These are phyloP conservation scores for Xerocomus amazonicus DNA, from an alignment of 1,284 basidiomycete species.

Conservation along the genomic window DNA sequence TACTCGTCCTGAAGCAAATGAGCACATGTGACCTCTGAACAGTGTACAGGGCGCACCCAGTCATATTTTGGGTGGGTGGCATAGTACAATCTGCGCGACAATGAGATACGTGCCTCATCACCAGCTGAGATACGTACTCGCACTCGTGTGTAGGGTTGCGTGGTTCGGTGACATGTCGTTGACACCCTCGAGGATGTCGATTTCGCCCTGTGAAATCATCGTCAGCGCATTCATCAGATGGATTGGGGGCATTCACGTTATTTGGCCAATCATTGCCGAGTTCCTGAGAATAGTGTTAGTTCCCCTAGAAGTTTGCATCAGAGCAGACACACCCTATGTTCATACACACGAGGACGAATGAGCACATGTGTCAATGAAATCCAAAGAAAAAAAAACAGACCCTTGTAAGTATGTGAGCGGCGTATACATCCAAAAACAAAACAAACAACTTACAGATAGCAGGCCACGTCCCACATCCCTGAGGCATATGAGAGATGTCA, in stretches of 20 bases:
- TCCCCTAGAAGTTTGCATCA: not conserved
- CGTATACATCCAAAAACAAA: not conserved
- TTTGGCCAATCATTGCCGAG: slow-evolving; percentile 19
- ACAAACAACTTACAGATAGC: slow-evolving; percentile 28
- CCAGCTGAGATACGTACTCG: slow-evolving; percentile 10
- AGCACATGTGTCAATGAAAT: too few relatives aligned
- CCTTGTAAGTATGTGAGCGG: slow-evolving; percentile 12
- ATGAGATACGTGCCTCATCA: not conserved
- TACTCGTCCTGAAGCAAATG: slow-evolving; percentile 29
- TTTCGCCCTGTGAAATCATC: slow-evolving; percentile 39
- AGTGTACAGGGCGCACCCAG: slow-evolving; percentile 39
- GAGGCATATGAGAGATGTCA: slow-evolving; percentile 38
- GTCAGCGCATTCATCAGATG: not conserved
- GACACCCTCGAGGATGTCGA: slow-evolving; percentile 69
- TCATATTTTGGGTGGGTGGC: slow-evolving; percentile 46
- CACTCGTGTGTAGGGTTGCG: slow-evolving; percentile 60
- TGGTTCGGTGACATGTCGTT: slow-evolving; percentile 55
- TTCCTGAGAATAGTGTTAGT: slow-evolving; percentile 12
- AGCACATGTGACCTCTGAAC: not conserved
- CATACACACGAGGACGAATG: too few relatives aligned
- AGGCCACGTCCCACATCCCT: slow-evolving; percentile 41
- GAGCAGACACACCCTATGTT: not conserved
- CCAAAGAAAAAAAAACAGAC: slow-evolving; percentile 11
- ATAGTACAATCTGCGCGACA: slow-evolving; percentile 52
- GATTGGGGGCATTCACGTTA: not conserved